Base-by-base conservation (phyloP, 129 eudicot genomes). In the Escallonia herrerae region DNA sequence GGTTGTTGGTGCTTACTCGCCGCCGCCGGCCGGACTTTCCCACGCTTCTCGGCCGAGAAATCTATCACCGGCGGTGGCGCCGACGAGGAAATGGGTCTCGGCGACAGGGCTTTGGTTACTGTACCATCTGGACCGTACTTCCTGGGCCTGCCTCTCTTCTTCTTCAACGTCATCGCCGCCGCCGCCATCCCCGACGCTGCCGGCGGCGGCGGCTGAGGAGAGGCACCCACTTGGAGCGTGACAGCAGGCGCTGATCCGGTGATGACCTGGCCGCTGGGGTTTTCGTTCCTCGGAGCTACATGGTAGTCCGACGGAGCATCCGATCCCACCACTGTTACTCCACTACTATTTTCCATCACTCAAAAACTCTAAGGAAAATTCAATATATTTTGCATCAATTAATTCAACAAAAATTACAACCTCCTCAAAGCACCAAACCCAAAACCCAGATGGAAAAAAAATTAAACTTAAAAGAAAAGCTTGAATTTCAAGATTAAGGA, bases 91-190 rank as follows among this genome's bases (percentile, higher is more conserved):
- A 88, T 83, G 72, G 98, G 91, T 66, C 83, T 86, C 4, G 96
- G 91, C 10, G 98, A 85, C 62, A 85, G 70, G 59, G 94, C 68
- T 46, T 61, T 53, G 39, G 79, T 75, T 4, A 77, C 85, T 2
- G 95, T 68, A 57, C 96, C 98, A 77, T 88, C 96, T 39, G 90
- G 90, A 13, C 82, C 98, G 53, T 91, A 87, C 74, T 91, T 88
- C 64, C 96, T 83, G 22, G 98, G 98, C 66, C 98, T 81, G 7
- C 98, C 98, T 67, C 98, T 77, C 76, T 85, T 91, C 68, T 91
- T 91, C 86, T 88, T 91, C 70, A 15, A 41, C 11, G 59, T 38
- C 43, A 49, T 43, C 72, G 8, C 14, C 46, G 14, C 66, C 60
- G 64, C 66, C 43, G 74, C 69, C 79, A 77, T 74, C 59, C 79